Conservation (phyloP, 1,139 yeast species). For the Yamadazyma triangularis region DNA sequence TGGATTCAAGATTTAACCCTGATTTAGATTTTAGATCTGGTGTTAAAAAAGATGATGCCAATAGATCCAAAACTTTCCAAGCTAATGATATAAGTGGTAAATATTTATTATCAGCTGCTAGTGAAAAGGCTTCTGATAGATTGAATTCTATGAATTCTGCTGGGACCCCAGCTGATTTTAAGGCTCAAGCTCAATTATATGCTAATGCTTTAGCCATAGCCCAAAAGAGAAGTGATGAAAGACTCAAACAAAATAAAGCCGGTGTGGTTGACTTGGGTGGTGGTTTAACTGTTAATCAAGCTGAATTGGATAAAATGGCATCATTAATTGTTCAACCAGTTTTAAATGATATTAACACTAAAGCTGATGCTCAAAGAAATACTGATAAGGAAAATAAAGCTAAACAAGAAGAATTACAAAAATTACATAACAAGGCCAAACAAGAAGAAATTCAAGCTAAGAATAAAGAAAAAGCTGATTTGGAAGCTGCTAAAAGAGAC, state of each 20-base stretch:
- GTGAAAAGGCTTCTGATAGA: slow-evolving; percentile 52
- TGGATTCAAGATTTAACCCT: slow-evolving; percentile 43
- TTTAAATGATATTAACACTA: slow-evolving; percentile 65
- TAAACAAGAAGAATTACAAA: slow-evolving; percentile 30
- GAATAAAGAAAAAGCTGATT: slow-evolving; percentile 38
- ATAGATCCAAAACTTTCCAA: slow-evolving; percentile 30
- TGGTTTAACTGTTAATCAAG: slow-evolving; percentile 72
- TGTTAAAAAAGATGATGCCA: slow-evolving; percentile 23
- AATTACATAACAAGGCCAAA: slow-evolving; percentile 43
- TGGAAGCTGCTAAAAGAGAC: slow-evolving; percentile 36
- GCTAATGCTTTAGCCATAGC: slow-evolving; percentile 59
- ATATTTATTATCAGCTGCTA: slow-evolving; percentile 58
- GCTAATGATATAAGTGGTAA: slow-evolving; percentile 48
- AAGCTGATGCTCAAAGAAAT: slow-evolving; percentile 70
- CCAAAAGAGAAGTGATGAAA: slow-evolving; percentile 56
- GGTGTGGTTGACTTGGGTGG: slow-evolving; percentile 84
- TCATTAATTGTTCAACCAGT: slow-evolving; percentile 78
- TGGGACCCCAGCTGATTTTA: slow-evolving; percentile 30
- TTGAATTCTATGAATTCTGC: slow-evolving; percentile 33
- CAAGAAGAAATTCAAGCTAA: slow-evolving; percentile 48
- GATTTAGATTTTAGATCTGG: slow-evolving; percentile 42
- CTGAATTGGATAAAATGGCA: slow-evolving; percentile 82
- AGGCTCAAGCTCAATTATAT: slow-evolving; percentile 40
- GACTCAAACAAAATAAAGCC: slow-evolving; percentile 39
- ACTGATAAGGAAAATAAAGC: slow-evolving; percentile 41